phyloP scores from a whole-genome alignment of 306 rosid genomes.

The Pachyrhizus erosus region DNA sequence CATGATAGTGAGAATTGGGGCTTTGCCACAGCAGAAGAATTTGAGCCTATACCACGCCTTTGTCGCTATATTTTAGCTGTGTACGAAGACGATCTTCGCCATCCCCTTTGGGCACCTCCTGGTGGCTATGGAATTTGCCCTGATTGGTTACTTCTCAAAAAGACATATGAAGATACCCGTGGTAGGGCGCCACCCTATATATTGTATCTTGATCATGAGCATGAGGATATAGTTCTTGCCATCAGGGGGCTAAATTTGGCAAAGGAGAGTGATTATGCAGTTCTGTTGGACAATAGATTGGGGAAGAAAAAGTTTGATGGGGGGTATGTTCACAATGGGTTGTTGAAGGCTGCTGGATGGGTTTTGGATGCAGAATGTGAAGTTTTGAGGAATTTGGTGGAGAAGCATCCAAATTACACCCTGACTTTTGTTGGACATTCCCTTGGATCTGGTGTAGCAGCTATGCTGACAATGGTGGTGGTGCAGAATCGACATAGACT shows the following conservation, averaged over 20 bases:
- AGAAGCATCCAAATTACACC: conserved; percentile 70
- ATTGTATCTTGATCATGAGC: conserved; percentile 79
- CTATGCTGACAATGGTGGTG: conserved; percentile 75
- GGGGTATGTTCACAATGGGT: conserved; percentile 96
- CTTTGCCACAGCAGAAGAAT: conserved; percentile 72
- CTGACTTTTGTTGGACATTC: conserved; percentile 91
- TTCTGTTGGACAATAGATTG: conserved; percentile 79
- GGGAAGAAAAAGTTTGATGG: conserved; percentile 89
- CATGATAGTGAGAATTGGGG: conserved; percentile 99
- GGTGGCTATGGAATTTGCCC: conserved; percentile 89
- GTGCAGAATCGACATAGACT: conserved; percentile 68
- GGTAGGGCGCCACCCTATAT: conserved; percentile 84
- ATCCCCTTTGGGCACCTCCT: conserved; percentile 82
- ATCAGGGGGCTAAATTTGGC: conserved; percentile 88
- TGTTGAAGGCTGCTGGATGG: conserved; percentile 79
- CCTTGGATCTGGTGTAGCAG: conserved; percentile 90
- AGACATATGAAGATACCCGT: conserved; percentile 65
- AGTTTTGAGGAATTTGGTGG: conserved; percentile 65
- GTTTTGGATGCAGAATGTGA: conserved; percentile 75
- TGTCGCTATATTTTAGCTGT: conserved; percentile 88
- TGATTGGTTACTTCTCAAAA: conserved; percentile 60
- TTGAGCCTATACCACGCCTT: conserved; percentile 87
- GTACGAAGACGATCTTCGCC: conserved; percentile 86
- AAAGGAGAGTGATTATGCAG: conserved; percentile 87
- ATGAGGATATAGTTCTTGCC: conserved; percentile 84